phyloP scores from a whole-genome alignment of 352 stramenopile genomes.

The Globisporangium solare region DNA sequence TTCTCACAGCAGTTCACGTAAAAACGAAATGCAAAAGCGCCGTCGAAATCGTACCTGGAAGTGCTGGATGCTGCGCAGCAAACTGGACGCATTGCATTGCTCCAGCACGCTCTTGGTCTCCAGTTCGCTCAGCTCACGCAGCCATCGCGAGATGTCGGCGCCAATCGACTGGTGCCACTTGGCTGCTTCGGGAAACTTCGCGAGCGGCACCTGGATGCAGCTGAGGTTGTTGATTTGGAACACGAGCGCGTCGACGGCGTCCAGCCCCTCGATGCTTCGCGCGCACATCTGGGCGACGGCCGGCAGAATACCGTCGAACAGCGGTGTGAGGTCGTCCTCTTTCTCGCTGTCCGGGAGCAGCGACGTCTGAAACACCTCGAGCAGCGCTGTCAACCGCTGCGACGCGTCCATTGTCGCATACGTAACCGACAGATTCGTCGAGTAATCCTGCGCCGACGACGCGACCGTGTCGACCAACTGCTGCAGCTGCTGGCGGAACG shows the following conservation, averaged over 20 bases:
- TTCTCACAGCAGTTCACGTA: neutral
- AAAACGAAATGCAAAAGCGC: neutral
- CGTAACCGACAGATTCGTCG: slow-evolving; percentile 51
- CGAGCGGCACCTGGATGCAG: slow-evolving; percentile 43
- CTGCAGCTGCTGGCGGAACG: slow-evolving; percentile 54
- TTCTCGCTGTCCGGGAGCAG: slow-evolving; percentile 47
- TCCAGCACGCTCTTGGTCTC: slow-evolving; percentile 43
- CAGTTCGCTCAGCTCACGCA: slow-evolving; percentile 40
- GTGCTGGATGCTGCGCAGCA: slow-evolving; percentile 36
- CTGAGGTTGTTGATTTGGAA: slow-evolving; percentile 76
- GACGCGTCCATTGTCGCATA: slow-evolving; percentile 53
- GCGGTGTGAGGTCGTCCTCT: slow-evolving; percentile 37
- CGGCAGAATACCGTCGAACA: slow-evolving; percentile 48
- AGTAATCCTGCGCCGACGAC: slow-evolving; percentile 47
- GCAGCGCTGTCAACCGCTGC: slow-evolving; percentile 44
- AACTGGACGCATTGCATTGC: slow-evolving; percentile 28
- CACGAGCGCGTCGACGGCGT: slow-evolving; percentile 47
- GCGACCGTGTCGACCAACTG: slow-evolving; percentile 41
- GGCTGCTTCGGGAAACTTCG: slow-evolving; percentile 35
- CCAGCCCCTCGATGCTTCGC: slow-evolving; percentile 29
- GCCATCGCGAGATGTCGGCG: slow-evolving; percentile 28
- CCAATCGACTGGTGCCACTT: slow-evolving; percentile 33
- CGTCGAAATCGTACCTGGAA: slow-evolving; percentile 22
- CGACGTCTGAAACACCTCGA: slow-evolving; percentile 60
- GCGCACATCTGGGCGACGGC: slow-evolving; percentile 50